A percentile compares a stretch with the other conserved stretches of the same genome.
Evolutionary conservation across 2,329 filamentous ascomycete species (phyloP).

Genomic region (Bertia moriformis): DNA sequence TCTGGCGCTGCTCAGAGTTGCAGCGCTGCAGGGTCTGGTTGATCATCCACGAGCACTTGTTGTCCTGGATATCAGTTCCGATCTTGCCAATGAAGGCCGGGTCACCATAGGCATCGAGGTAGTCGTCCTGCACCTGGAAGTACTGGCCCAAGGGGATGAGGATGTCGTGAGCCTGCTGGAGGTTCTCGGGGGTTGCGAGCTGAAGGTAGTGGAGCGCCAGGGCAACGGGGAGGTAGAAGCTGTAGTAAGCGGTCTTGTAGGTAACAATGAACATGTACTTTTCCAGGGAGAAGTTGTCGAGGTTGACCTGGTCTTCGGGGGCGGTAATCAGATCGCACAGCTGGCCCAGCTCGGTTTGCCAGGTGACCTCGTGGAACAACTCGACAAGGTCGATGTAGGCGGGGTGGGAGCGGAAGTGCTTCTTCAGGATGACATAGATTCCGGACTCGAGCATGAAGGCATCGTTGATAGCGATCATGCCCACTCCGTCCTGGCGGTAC

Average conservation of each 20-base stretch:
- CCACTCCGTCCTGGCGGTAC: slow-evolving; percentile 81
- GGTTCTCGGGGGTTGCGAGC: slow-evolving; percentile 73
- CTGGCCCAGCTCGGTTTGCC: slow-evolving; percentile 92
- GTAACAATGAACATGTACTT: slow-evolving; percentile 98
- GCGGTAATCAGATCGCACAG: slow-evolving; percentile 88
- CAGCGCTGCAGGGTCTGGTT: slow-evolving; percentile 79
- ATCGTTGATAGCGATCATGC: slow-evolving; percentile 97
- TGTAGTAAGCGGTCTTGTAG: slow-evolving; percentile 99
- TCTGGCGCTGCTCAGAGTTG: slow-evolving; percentile 70
- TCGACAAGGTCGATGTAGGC: slow-evolving; percentile 84
- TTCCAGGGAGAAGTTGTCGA: slow-evolving; percentile 85
- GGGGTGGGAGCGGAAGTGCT: slow-evolving; percentile 78
- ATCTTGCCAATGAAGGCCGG: slow-evolving; percentile 94
- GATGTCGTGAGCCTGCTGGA: slow-evolving; percentile 78
- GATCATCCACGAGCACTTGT: slow-evolving; percentile 98
- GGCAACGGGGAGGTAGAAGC: slow-evolving; percentile 93
- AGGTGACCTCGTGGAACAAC: slow-evolving; percentile 87
- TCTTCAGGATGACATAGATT: slow-evolving; percentile 86
- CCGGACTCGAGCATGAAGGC: slow-evolving; percentile 83
- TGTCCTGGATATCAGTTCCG: slow-evolving; percentile 96
- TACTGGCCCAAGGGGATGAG: slow-evolving; percentile 96
- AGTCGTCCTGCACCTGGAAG: slow-evolving; percentile 98
- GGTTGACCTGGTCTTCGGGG: slow-evolving; percentile 81
- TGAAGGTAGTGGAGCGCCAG: slow-evolving; percentile 76
- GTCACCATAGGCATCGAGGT: slow-evolving; percentile 92